Percentiles rank a stretch among this genome's conserved stretches.
phyloP scores from a whole-genome alignment of 148 eudicot genomes.

The Arbutus unedo region DNA sequence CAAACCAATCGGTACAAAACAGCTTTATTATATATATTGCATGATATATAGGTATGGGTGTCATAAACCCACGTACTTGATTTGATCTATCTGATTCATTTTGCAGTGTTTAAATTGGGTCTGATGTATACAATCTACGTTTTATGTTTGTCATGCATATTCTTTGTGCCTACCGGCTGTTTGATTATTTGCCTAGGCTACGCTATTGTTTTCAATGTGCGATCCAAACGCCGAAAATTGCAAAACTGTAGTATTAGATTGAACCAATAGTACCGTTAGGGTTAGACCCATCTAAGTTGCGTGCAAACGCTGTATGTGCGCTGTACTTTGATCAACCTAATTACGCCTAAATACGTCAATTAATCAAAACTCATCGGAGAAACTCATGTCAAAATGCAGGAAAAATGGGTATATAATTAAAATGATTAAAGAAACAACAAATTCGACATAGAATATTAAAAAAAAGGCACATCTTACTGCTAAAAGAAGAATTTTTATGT shows the following conservation, averaged over 20 bases:
- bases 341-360: neutral
- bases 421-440: neutral
- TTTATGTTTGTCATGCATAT: neutral
- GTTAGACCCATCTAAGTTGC: neutral
- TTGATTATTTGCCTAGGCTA: neutral
- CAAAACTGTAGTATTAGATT: neutral
- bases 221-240: neutral
- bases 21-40: too few relatives aligned
- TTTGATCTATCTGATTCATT: neutral
- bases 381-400: neutral
- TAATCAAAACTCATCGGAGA: neutral
- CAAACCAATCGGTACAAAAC: too few relatives aligned
- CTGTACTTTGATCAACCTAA: neutral
- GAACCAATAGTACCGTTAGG: neutral
- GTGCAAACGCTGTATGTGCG: neutral
- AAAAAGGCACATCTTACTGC: neutral
- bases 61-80: neutral
- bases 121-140: neutral
- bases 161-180: neutral
- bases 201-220: neutral
- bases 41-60: neutral
- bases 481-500: neutral
- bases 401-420: neutral
- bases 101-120: neutral
- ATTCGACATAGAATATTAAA: neutral